These are phyloP conservation scores for Metschnikowia chrysomelidarum DNA, from an alignment of 805 yeast species.

Conservation along the genomic window DNA sequence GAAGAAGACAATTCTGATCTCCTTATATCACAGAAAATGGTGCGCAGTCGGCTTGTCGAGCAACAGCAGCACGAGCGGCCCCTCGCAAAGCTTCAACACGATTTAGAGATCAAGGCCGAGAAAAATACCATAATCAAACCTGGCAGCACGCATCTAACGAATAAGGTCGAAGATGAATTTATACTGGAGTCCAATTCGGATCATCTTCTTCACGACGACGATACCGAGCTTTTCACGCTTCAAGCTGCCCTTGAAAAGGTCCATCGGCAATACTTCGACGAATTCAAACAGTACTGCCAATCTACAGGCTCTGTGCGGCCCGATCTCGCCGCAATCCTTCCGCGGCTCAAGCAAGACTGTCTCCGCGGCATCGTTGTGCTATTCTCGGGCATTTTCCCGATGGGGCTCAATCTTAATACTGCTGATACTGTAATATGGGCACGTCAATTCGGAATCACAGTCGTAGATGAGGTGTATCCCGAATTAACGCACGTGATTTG, in stretches of 20 bases:
- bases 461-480: slow-evolving; percentile 66
- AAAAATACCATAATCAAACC: no score
- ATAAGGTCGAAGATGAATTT: slow-evolving; percentile 22
- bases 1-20: slow-evolving; percentile 50
- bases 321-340: slow-evolving; percentile 69
- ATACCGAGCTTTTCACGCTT: slow-evolving; percentile 66
- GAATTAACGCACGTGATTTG: slow-evolving; percentile 87
- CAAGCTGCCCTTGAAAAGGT: slow-evolving; percentile 60
- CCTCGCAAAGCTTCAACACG: slow-evolving; percentile 75
- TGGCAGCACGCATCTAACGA: slow-evolving; percentile 30
- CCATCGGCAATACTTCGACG: slow-evolving; percentile 61
- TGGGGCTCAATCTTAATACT: slow-evolving; percentile 66
- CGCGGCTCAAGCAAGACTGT: slow-evolving; percentile 66
- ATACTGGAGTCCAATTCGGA: slow-evolving; percentile 39
- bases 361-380: slow-evolving; percentile 68
- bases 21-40: slow-evolving; percentile 55
- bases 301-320: slow-evolving; percentile 36
- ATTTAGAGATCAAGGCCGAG: no score
- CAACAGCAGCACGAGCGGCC: slow-evolving; percentile 83
- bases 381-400: slow-evolving; percentile 86
- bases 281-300: slow-evolving; percentile 9
- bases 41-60: slow-evolving; percentile 68
- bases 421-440: slow-evolving; percentile 95
- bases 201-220: slow-evolving; percentile 72
- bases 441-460: slow-evolving; percentile 84